Evolutionary conservation across 768 basidiomycete species (phyloP).

Genomic region (Russula sp.): DNA sequence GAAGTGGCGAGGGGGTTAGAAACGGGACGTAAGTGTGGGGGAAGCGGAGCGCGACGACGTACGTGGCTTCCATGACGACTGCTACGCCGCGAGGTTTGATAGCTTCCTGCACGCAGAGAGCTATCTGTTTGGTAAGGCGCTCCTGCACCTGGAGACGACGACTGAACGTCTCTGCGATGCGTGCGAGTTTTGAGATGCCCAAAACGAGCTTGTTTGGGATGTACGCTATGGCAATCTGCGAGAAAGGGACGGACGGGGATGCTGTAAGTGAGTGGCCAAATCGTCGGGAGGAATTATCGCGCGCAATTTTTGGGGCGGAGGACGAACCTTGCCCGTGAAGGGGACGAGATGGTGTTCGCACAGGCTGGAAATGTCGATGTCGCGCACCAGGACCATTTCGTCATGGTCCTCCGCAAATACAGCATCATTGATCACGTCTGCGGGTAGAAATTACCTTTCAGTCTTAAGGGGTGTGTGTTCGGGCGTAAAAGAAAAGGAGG

Average conservation of each 20-base stretch:
- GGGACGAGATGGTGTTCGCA: slow-evolving; percentile 99
- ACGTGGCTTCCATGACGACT: slow-evolving; percentile 99
- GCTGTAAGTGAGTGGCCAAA: slow-evolving; percentile 19
- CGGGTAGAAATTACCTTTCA: slow-evolving; percentile 7
- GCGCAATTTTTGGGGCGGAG: not conserved
- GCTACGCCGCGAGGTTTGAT: slow-evolving; percentile 97
- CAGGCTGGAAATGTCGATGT: slow-evolving; percentile 94
- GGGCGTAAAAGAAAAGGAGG: slow-evolving; percentile 20
- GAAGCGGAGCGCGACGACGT: slow-evolving; percentile 32
- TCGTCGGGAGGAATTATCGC: slow-evolving; percentile 15
- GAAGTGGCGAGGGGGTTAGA: slow-evolving; percentile 8
- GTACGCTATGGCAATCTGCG: slow-evolving; percentile 82
- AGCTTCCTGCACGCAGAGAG: slow-evolving; percentile 96
- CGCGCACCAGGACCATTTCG: slow-evolving; percentile 97
- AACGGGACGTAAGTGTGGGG: slow-evolving; percentile 13
- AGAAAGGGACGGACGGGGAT: not conserved
- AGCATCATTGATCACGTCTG: slow-evolving; percentile 98
- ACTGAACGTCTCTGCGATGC: slow-evolving; percentile 42
- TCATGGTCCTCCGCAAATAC: slow-evolving; percentile 99
- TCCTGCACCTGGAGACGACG: slow-evolving; percentile 96
- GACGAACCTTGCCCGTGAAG: slow-evolving; percentile 88
- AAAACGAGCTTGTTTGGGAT: slow-evolving; percentile 23
- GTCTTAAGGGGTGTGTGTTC: not conserved
- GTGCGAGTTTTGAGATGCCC: slow-evolving; percentile 22
- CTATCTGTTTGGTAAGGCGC: slow-evolving; percentile 94